Conservation (phyloP, 163 green algal genomes). For the Prototheca wickerhamii region DNA sequence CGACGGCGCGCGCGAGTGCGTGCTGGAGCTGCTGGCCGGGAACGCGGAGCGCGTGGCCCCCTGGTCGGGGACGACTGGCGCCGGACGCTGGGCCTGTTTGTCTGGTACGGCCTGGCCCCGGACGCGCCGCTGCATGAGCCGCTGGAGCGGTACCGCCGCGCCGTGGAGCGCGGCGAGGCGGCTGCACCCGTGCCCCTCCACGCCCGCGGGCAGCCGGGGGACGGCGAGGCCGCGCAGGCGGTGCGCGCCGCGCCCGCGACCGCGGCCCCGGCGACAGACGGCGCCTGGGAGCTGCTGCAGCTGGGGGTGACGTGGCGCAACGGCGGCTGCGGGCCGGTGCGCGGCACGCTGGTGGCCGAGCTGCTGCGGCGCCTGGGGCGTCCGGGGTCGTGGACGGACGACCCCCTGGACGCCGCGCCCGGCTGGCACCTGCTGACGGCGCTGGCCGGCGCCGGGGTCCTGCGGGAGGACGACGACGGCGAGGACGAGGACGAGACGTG, state of each 20-base stretch:
- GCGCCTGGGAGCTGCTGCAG: conserved; percentile 35
- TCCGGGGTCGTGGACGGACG: conserved; percentile 31
- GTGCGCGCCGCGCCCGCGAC: not conserved
- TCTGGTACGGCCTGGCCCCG: conserved; percentile 59
- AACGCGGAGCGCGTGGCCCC: conserved; percentile 26
- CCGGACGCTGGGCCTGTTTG: conserved; percentile 56
- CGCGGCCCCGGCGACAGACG: conserved; percentile 9
- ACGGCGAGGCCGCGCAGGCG: not conserved
- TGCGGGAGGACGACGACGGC: conserved; percentile 2
- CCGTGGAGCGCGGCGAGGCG: conserved; percentile 25
- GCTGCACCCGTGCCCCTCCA: conserved; percentile 44
- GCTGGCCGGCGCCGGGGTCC: conserved; percentile 23
- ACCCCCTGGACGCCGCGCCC: conserved; percentile 42
- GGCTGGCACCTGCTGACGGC: conserved; percentile 43
- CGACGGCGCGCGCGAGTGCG: conserved; percentile 16
- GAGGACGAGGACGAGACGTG: not conserved
- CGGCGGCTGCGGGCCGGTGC: not conserved
- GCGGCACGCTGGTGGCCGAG: not conserved
- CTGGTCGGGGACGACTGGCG: conserved; percentile 56
- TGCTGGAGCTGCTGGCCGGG: conserved; percentile 64
- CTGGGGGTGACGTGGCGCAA: conserved; percentile 11
- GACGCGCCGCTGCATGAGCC: conserved; percentile 17
- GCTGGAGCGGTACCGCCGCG: conserved; percentile 16
- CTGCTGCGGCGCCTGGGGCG: conserved; percentile 17
- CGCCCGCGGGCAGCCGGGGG: conserved; percentile 9